Evolutionary conservation across 2,329 filamentous ascomycete genomes (phyloP).

Genomic region (Ophiostoma perfectum): DNA sequence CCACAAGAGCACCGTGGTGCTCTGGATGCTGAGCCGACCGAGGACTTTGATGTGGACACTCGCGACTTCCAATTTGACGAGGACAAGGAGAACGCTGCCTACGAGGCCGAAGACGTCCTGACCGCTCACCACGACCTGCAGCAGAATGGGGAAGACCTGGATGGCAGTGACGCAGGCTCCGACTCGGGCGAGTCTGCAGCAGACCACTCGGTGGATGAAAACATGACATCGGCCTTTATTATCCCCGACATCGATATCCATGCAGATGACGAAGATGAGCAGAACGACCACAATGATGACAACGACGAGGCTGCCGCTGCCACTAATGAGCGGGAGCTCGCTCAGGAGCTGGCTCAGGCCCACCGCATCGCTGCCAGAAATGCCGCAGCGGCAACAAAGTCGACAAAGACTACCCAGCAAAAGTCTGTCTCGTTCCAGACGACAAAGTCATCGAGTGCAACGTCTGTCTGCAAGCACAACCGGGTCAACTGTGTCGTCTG

Average conservation of each 20-base stretch:
- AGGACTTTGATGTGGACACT: constrained; percentile 17
- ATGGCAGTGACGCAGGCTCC: constrained; percentile 16
- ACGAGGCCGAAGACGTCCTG: background rate
- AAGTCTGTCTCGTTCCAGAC: constrained; percentile 24
- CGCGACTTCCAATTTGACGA: constrained; percentile 17
- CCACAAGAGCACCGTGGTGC: constrained; percentile 16
- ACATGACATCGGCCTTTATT: constrained; percentile 30
- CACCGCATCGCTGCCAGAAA: background rate
- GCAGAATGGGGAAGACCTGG: background rate
- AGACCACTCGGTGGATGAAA: constrained; percentile 26
- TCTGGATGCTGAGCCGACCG: constrained; percentile 14
- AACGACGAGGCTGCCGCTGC: constrained; percentile 6
- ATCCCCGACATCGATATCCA: constrained; percentile 27
- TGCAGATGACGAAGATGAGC: constrained; percentile 12
- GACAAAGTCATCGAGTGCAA: background rate
- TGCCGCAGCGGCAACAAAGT: background rate
- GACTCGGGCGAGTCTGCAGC: constrained; percentile 18
- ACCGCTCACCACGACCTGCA: background rate
- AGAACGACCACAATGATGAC: constrained; percentile 9
- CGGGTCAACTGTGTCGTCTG: constrained; percentile 27
- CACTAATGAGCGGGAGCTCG: constrained; percentile 9
- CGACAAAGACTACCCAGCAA: constrained; percentile 13
- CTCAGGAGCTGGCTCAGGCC: constrained; percentile 15
- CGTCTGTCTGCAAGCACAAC: constrained; percentile 23
- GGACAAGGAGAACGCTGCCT: constrained; percentile 4